Conservation (phyloP, 2,329 filamentous ascomycete genomes). For the Xylaria sp. region DNA sequence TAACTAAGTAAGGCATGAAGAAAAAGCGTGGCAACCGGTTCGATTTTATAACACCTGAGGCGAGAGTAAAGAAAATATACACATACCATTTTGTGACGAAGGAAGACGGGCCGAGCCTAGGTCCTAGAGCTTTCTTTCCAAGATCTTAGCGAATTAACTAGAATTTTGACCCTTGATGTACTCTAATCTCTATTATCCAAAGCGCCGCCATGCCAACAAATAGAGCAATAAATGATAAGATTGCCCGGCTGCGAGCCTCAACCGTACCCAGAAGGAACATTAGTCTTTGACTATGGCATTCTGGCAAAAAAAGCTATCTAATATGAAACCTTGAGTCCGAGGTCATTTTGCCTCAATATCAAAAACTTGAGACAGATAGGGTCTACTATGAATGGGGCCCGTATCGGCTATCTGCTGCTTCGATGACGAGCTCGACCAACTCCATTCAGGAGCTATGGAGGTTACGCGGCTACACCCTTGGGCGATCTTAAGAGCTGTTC, state of each 20-base stretch:
- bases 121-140: neutral
- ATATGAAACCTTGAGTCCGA: conserved; percentile 36
- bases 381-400: conserved; percentile 26
- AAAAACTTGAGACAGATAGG: conserved; percentile 34
- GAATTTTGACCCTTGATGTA: conserved; percentile 16
- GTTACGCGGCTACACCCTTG: conserved; percentile 23
- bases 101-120: conserved; percentile 10
- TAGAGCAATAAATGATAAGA: conserved; percentile 19
- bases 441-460: conserved; percentile 14
- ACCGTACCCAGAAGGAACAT: conserved; percentile 14
- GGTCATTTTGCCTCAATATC: conserved; percentile 37
- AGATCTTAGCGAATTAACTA: conserved; percentile 6
- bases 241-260: conserved; percentile 22
- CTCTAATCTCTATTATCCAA: conserved; percentile 28
- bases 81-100: conserved; percentile 11
- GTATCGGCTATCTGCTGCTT: conserved; percentile 30
- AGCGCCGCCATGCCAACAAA: conserved; percentile 21
- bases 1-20: conserved; percentile 6
- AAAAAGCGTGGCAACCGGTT: conserved; percentile 2
- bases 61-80: conserved; percentile 8
- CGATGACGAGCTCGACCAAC: conserved; percentile 12
- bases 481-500: conserved; percentile 27
- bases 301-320: conserved; percentile 33
- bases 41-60: neutral
- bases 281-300: conserved; percentile 28